Evolutionary conservation across 257 asterid species (phyloP).

Genomic region (Forsythia viridissima): DNA sequence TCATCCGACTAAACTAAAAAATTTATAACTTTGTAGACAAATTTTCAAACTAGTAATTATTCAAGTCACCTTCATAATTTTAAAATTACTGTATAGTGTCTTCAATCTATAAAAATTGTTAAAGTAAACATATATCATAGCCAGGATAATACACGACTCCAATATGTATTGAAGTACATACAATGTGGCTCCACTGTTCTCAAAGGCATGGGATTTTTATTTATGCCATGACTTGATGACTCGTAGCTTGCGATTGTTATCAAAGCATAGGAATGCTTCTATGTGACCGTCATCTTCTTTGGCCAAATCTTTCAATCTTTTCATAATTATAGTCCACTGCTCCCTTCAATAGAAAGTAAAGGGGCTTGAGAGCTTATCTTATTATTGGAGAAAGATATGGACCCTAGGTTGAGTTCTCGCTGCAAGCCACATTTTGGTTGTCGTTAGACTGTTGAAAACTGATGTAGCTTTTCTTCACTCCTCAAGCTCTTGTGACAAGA

Average conservation of each 20-base stretch:
- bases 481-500: not conserved
- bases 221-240: conserved; percentile 5
- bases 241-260: conserved; percentile 9
- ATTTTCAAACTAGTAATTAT: too few relatives aligned
- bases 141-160: not conserved
- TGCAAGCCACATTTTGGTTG: not conserved
- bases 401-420: not conserved
- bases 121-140: not conserved
- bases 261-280: not conserved
- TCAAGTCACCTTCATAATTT: not conserved
- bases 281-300: not conserved
- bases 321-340: not conserved
- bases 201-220: not conserved
- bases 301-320: not conserved
- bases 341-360: not conserved
- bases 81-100: not conserved
- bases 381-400: not conserved
- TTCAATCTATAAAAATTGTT: not conserved
- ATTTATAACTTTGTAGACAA: too few relatives aligned
- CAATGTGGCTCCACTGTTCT: not conserved
- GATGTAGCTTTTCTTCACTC: not conserved
- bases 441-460: not conserved
- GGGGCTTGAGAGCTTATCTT: not conserved
- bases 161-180: not conserved
- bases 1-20: too few relatives aligned